These are phyloP conservation scores for Backusella tuberculispora DNA, from an alignment of 192 early-diverging fungal genomes.

Conservation along the genomic window DNA sequence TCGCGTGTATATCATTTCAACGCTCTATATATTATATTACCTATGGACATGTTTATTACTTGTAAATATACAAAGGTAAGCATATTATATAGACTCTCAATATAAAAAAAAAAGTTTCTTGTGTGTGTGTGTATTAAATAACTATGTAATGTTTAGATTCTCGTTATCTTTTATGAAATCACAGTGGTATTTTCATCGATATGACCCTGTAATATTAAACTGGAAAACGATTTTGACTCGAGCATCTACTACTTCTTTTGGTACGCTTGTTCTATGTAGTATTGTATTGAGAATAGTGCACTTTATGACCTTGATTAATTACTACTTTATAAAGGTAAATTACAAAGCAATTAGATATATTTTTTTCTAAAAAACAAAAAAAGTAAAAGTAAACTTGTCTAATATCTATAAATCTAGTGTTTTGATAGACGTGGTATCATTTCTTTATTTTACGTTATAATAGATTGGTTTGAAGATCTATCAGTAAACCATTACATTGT, in stretches of 20 bases:
- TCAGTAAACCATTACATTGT: neutral
- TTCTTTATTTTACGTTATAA: neutral
- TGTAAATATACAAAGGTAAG: constrained; percentile 4
- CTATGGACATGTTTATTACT: neutral
- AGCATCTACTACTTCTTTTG: neutral
- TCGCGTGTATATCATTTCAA: neutral
- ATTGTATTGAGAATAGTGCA: neutral
- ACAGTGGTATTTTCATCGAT: neutral
- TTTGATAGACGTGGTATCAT: neutral
- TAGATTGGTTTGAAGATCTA: neutral
- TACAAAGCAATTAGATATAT: neutral
- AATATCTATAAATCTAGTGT: neutral
- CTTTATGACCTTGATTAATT: neutral
- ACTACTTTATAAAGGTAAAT: neutral
- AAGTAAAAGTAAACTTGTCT: neutral
- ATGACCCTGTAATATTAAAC: neutral
- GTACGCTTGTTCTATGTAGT: neutral
- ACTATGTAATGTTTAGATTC: neutral
- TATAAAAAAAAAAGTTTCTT: no score
- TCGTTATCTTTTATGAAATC: neutral
- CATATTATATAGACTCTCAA: no score
- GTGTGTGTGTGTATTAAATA: no score
- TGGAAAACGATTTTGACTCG: neutral
- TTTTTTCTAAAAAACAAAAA: no score
- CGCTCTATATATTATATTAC: neutral